Conservation (phyloP, 805 yeast species). For the Wickerhamomyces rabaulensis region DNA sequence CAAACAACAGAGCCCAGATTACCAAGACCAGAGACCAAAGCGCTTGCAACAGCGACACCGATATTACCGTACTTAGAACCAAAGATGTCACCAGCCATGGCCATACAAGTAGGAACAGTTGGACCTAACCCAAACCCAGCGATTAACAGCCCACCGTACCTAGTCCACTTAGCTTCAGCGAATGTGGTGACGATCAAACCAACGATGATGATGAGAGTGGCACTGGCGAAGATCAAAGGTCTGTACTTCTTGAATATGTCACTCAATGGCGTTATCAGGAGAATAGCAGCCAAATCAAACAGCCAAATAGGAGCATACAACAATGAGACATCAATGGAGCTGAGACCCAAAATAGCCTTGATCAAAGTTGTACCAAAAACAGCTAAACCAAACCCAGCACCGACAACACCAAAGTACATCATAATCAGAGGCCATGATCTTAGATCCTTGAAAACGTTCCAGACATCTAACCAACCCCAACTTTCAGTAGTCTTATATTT, state of each 20-base stretch:
- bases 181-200: constrained; percentile 76
- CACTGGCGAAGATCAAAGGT: constrained; percentile 54
- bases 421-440: constrained; percentile 76
- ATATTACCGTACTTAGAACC: constrained; percentile 70
- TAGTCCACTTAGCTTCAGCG: constrained; percentile 68
- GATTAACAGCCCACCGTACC: constrained; percentile 74
- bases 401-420: constrained; percentile 92
- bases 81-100: constrained; percentile 76
- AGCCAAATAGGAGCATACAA: constrained; percentile 89
- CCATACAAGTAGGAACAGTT: constrained; percentile 84
- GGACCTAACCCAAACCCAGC: constrained; percentile 89
- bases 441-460: constrained; percentile 49
- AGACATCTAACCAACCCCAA: constrained; percentile 62
- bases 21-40: constrained; percentile 81
- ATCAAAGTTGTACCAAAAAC: constrained; percentile 82
- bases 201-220: constrained; percentile 62
- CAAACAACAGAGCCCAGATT: constrained; percentile 82
- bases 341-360: constrained; percentile 50
- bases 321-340: constrained; percentile 63
- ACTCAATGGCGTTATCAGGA: constrained; percentile 73
- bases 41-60: constrained; percentile 79
- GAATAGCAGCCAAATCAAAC: constrained; percentile 72
- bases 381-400: constrained; percentile 83
- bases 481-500: constrained; percentile 37
- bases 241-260: constrained; percentile 59